Base-by-base conservation (phyloP, 345 rosid species). In the Noccaea bulbosa region DNA sequence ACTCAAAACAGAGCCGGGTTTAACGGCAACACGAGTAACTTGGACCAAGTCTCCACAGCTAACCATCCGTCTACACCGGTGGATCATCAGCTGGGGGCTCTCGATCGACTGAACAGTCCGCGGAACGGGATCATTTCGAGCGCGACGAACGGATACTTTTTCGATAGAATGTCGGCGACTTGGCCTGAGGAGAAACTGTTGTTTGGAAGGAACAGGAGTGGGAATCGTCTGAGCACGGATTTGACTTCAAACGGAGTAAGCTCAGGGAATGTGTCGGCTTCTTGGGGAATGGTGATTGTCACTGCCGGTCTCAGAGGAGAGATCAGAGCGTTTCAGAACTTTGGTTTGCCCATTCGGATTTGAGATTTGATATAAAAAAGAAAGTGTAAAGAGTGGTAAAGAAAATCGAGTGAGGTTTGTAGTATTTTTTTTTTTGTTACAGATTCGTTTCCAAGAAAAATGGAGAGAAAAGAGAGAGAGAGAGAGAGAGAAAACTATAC, bases 261-360 rank as follows among this genome's bases (percentile, higher is more conserved):
- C 78, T 81, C 87, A 8, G 85, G 72, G 75, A 61, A 24, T 9
- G 66, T 56, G 4, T 77, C 76, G 33, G 72, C 97, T 2, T 92
- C 99, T 27, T 89, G 91, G 86, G 90, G 95, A 38, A 83, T 88
- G 83, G 96, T 91, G 69, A 91, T 94, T 41, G 92, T 94, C 37
- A 87, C 97, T 5, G 97, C 96, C 1, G 88, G 99, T 71, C 84
- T 84, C 44, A 78, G 86, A 67, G 96, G 99, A 41, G 90, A 94
- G 82, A 88, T 94, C 47, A 82, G 85, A 81, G 73, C 89, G 43
- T 94, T 80, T 82, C 95, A 94, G 66, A 94, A 94, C 82, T 91
- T 94, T 67, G 97, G 99, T 66, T 76, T 91, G 85, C 95, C 97
- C 5, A 69, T 87, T 81, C 85, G 85, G 76, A 78, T 81, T 37